Evolutionary conservation across 2,329 filamentous ascomycete genomes (phyloP), one percentile per base, ranked within the genome.

Genomic region (Triangularia verruculosa): DNA sequence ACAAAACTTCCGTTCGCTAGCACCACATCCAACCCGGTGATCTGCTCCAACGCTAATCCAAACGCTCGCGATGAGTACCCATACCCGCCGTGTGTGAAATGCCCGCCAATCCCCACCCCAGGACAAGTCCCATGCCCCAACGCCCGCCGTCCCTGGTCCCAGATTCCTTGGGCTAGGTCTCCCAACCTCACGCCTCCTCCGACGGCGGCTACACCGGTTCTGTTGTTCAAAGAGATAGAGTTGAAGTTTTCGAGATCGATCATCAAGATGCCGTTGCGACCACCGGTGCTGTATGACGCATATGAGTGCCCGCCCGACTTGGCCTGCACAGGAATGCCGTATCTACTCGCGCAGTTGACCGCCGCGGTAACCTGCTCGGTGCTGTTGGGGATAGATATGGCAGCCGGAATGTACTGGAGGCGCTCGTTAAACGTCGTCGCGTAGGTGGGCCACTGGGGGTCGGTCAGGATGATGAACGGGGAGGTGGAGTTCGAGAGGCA

Each of bases 291-390:
- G 61, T 78, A 82, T 43, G 81, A 83, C 0, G 75, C 83, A 71
- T 83, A 86, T 47, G 78, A 81, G 69, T 86, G 83, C 0, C 83
- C 83, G 12, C 83, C 83, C 39, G 78, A 77, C 64, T 79, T 80
- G 2, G 82, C 75, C 52, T 82, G 82, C 2, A 86, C 80, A 56
- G 82, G 80, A 25, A 82, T 72, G 11, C 73, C 72, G 52, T 72
- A 65, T 24, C 76, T 68, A 1, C 71, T 70, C 1, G 80, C 82
- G 62, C 82, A 85, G 51, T 72, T 71, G 13, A 86, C 76, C 3
- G 82, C 78, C 3, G 72, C 74, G 5, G 79, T 72, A 15, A 85
- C 75, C 8, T 83, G 76, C 4, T 74, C 66, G 0, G 74, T 69
- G 4, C 72, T 76, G 1, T 64, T 70, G 3, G 76, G 74, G 0